These are phyloP conservation scores for Yamadazyma kitorensis DNA, from an alignment of 805 yeast genomes.

Conservation along the genomic window DNA sequence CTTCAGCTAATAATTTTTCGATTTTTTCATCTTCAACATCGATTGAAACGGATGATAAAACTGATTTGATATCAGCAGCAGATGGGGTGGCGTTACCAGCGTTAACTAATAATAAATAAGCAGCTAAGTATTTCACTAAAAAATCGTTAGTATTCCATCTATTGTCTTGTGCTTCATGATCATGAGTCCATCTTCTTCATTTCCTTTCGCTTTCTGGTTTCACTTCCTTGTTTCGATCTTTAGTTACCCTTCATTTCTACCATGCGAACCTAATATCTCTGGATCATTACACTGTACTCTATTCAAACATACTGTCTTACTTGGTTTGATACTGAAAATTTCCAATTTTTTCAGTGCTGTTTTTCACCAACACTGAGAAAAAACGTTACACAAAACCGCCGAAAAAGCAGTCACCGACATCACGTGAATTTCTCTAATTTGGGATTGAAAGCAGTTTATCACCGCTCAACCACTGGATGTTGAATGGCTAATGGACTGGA, in stretches of 20 bases:
- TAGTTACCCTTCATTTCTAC: too few species aligned
- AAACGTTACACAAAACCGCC: conserved; percentile 3
- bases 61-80: conserved; percentile 83
- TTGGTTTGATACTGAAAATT: too few species aligned
- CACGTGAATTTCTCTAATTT: conserved; percentile 12
- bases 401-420: conserved; percentile 14
- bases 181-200: too few species aligned
- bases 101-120: conserved; percentile 96
- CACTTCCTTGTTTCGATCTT: too few species aligned
- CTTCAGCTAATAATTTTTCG: conserved; percentile 72
- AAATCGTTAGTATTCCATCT: neutral
- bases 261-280: too few species aligned
- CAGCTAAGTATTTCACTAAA: conserved; percentile 94
- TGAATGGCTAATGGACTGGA: too few species aligned
- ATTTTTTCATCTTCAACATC: conserved; percentile 92
- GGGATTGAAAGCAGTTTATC: too few species aligned
- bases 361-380: conserved; percentile 1
- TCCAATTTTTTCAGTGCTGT: conserved; percentile 1
- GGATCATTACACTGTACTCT: too few species aligned
- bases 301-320: too few species aligned
- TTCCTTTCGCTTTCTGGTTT: neutral
- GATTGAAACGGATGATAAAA: conserved; percentile 92
- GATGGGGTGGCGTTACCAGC: conserved; percentile 96
- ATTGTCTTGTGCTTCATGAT: too few species aligned
- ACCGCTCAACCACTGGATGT: too few species aligned